Evolutionary conservation across 495 filamentous ascomycete genomes (phyloP), one percentile per base, ranked within the genome.

Genomic region (Staphylotrichum longicolle): DNA sequence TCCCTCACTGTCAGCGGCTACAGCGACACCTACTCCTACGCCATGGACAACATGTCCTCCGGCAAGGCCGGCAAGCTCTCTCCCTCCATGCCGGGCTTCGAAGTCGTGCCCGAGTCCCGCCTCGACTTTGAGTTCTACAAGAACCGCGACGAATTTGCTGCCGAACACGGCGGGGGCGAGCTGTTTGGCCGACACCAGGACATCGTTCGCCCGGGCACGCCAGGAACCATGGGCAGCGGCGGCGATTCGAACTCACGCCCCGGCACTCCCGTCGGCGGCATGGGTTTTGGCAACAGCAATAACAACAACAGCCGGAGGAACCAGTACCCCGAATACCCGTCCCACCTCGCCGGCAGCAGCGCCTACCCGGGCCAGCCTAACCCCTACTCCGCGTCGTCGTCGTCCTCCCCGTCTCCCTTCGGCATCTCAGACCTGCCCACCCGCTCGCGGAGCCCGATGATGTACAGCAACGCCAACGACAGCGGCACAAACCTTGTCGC

Each of bases 51-150:
- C 39, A 97, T 98, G 93, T 79, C 85, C n/a, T 73, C 83, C 6
- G 81, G 84, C 5, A 80, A 85, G 15, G 87, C 90, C 2, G 94
- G 94, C 54, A 94, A 91, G 70, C 60, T 73, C 34, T 75, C 81
- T 8, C 12, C 66, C 63, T 61, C 75, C 8, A 48, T 79, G 2
- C 80, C 80, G 0, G 84, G 83, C 8, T 97, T 97, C 75, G 93
- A 97, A 73, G 83, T 97, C 57, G 93, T 98, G 4, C 85, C 88
- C 0, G 94, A 97, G 68, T 84, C 82, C 54, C 85, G 91, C n/a
- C 88, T 97, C 64, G 93, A 98, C 68, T 97, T 98, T 68, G 85
- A 86, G 52, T 92, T 92, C 74, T 97, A 85, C 80, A 97, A 95
- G 74, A 83, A 94, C 66, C 85, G 91, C 0, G 82, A 86, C 12